Evolutionary conservation across 805 yeast genomes (phyloP).

Genomic region (Ogataea pini): DNA sequence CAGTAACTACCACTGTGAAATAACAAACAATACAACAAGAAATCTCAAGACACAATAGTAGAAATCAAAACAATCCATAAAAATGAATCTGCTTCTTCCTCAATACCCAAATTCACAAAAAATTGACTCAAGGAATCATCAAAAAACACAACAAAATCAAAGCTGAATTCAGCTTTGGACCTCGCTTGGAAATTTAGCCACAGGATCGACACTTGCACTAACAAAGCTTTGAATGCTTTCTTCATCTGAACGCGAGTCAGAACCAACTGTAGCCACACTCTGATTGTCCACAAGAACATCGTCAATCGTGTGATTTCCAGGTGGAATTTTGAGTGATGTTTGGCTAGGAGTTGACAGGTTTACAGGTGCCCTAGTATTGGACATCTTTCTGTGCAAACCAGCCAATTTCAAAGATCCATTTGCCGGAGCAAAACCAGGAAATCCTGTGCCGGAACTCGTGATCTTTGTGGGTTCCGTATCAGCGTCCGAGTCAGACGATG

Average conservation of each 20-base stretch:
- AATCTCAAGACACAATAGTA: background rate
- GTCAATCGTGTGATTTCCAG: constrained; percentile 21
- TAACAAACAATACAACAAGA: background rate
- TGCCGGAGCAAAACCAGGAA: background rate
- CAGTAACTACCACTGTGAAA: background rate
- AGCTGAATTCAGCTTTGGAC: background rate
- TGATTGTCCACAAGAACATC: constrained; percentile 20
- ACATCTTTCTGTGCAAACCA: constrained; percentile 28
- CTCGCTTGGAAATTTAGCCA: constrained; percentile 25
- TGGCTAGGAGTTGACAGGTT: constrained; percentile 15
- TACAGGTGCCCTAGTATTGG: constrained; percentile 21
- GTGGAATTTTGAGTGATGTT: constrained; percentile 6
- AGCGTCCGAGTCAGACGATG: constrained; percentile 25
- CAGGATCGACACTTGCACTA: constrained; percentile 34
- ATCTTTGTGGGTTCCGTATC: constrained; percentile 15
- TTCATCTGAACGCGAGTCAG: constrained; percentile 21
- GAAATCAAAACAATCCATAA: background rate
- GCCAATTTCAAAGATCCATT: constrained; percentile 22
- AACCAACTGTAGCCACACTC: background rate
- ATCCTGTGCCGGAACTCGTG: background rate
- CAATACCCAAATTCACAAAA: background rate
- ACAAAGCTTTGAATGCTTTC: constrained; percentile 33
- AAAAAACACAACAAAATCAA: background rate
- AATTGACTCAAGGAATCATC: background rate
- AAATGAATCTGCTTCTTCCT: background rate